A percentile compares a stretch with the other conserved stretches of the same genome.
Evolutionary conservation across 192 early-diverging fungal genomes (phyloP).

Genomic region (Coemansia sp.): DNA sequence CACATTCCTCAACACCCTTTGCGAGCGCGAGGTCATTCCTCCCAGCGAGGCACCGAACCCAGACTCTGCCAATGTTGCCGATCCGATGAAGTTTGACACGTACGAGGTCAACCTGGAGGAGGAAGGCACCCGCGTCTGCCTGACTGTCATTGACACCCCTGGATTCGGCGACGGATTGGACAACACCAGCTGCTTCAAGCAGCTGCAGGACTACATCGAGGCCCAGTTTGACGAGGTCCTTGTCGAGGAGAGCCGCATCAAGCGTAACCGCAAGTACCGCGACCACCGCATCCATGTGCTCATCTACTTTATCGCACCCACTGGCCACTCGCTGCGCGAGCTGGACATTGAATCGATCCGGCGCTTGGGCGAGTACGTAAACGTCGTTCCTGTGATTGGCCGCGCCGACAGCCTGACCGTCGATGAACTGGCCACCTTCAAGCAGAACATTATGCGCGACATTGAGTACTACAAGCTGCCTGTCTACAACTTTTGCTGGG

Average conservation of each 20-base stretch:
- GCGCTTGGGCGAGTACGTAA: conserved; percentile 87
- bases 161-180: conserved; percentile 98
- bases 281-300: conserved; percentile 96
- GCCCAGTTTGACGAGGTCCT: conserved; percentile 93
- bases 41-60: conserved; percentile 72
- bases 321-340: conserved; percentile 95
- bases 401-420: conserved; percentile 89
- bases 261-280: conserved; percentile 83
- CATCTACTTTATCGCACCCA: conserved; percentile 97
- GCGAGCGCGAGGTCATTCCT: conserved; percentile 76
- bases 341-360: conserved; percentile 92
- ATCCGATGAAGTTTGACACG: conserved; percentile 87
- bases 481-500: conserved; percentile 97
- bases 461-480: conserved; percentile 96
- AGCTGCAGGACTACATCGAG: conserved; percentile 94
- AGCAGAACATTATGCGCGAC: conserved; percentile 95
- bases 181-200: conserved; percentile 87
- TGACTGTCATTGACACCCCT: conserved; percentile 97
- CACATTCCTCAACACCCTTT: conserved; percentile 98
- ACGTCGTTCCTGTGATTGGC: conserved; percentile 94
- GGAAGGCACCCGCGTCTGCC: conserved; percentile 91
- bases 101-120: conserved; percentile 92
- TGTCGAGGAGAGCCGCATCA: conserved; percentile 82
- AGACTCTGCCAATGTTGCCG: conserved; percentile 74
- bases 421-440: conserved; percentile 80